A percentile compares a stretch with the other conserved stretches of the same genome.
Evolutionary conservation across 495 filamentous ascomycete genomes (phyloP).

Genomic region (Podospora pseudopauciseta): DNA sequence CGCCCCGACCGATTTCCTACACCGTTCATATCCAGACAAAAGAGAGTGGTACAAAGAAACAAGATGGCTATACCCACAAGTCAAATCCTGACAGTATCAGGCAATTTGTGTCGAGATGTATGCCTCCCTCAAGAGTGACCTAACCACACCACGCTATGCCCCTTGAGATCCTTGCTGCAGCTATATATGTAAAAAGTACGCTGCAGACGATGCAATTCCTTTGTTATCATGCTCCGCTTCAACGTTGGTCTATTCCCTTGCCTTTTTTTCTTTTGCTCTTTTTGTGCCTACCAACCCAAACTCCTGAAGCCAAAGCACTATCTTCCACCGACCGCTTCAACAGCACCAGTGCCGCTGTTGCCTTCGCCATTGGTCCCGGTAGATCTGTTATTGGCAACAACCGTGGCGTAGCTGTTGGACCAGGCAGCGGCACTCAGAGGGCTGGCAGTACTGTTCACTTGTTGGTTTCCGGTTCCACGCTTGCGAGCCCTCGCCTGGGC

Average conservation of each 20-base stretch:
- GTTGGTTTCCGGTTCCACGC: conserved; percentile 34
- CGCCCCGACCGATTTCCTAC: background rate
- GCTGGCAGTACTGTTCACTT: conserved; percentile 23
- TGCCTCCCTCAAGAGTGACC: conserved; percentile 10
- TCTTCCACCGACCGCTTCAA: conserved; percentile 26
- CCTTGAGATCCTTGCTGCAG: background rate
- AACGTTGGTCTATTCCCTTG: background rate
- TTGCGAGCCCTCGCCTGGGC: conserved; percentile 43
- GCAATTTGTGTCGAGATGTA: background rate
- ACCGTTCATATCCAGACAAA: conserved; percentile 6
- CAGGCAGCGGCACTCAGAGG: conserved; percentile 31
- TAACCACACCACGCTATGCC: conserved; percentile 4
- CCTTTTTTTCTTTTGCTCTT: background rate
- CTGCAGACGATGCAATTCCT: background rate
- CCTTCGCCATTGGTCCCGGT: conserved; percentile 19
- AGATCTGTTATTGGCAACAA: conserved; percentile 30
- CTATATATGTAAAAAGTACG: background rate
- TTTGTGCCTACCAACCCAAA: background rate
- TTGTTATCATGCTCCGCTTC: background rate
- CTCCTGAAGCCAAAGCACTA: conserved; percentile 9
- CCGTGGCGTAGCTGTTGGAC: conserved; percentile 35
- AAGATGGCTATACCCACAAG: background rate
- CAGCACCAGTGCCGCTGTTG: conserved; percentile 11
- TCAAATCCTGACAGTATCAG: background rate
- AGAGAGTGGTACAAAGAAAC: background rate